phyloP scores from a whole-genome alignment of 306 rosid genomes.

The Adenanthera pavonina region DNA sequence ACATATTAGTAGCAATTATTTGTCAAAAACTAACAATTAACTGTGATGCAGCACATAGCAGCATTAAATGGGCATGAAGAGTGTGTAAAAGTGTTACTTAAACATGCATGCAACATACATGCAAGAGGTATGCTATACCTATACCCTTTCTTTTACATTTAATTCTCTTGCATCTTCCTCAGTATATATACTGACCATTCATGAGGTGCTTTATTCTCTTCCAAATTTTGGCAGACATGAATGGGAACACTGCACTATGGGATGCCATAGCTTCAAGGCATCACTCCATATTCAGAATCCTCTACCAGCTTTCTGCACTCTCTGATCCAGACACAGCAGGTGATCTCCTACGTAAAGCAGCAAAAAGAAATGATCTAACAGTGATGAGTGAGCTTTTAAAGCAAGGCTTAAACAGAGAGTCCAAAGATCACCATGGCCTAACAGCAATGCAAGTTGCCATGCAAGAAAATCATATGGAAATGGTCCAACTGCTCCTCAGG shows the following conservation, averaged over 20 bases:
- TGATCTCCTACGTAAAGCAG: constrained; percentile 67
- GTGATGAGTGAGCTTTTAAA: constrained; percentile 68
- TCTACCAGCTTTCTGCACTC: constrained; percentile 55
- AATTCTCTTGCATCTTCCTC: neutral
- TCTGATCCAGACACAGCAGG: constrained; percentile 63
- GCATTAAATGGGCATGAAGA: constrained; percentile 80
- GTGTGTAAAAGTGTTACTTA: constrained; percentile 73
- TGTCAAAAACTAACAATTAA: constrained; percentile 30
- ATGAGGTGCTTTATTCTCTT: neutral
- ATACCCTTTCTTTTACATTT: neutral
- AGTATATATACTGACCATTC: neutral
- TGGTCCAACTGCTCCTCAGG: constrained; percentile 69
- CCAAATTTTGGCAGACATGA: constrained; percentile 53
- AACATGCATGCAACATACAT: constrained; percentile 63
- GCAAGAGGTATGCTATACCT: constrained; percentile 53
- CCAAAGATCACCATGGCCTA: constrained; percentile 50
- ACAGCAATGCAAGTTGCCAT: constrained; percentile 66
- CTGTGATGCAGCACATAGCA: constrained; percentile 68
- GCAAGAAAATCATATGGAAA: constrained; percentile 59
- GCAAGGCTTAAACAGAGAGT: constrained; percentile 68
- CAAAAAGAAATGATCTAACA: constrained; percentile 53
- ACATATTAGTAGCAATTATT: constrained; percentile 2
- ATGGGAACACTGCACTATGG: constrained; percentile 84
- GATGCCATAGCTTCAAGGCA: constrained; percentile 71
- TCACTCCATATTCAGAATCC: constrained; percentile 68